Evolutionary conservation across 768 basidiomycete genomes (phyloP).

Genomic region (Suillus ampliporus): DNA sequence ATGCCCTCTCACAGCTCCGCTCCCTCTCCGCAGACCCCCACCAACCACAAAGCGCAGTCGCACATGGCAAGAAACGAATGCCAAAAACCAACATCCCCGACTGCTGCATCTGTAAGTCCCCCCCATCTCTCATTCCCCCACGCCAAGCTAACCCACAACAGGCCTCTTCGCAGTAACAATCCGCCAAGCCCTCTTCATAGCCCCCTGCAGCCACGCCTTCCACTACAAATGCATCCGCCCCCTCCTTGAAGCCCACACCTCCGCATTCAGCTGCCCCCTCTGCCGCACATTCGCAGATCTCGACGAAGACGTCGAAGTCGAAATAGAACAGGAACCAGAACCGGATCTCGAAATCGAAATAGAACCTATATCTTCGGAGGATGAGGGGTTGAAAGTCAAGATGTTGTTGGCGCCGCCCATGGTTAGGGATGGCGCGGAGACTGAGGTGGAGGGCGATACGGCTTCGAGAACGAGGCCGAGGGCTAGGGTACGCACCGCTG

Average conservation of each 20-base stretch:
- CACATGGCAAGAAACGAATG: constrained; percentile 30
- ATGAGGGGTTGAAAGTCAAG: too few species aligned
- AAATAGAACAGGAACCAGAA: constrained; percentile 42
- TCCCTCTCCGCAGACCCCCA: constrained; percentile 55
- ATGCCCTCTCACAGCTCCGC: constrained; percentile 83
- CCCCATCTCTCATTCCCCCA: not conserved
- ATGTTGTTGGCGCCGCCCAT: constrained; percentile 19
- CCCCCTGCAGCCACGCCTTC: constrained; percentile 95
- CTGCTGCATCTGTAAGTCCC: constrained; percentile 87
- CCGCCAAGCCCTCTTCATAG: constrained; percentile 95
- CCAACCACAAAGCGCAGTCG: constrained; percentile 16
- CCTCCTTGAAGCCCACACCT: constrained; percentile 85
- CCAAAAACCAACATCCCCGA: constrained; percentile 65
- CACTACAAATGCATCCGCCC: constrained; percentile 98
- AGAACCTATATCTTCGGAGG: too few species aligned
- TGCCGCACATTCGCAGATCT: constrained; percentile 95
- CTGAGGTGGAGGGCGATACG: constrained; percentile 37
- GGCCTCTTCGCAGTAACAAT: constrained; percentile 88
- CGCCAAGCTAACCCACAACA: constrained; percentile 24
- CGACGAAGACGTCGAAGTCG: constrained; percentile 91
- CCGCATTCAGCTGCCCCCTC: constrained; percentile 93
- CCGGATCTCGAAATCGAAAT: constrained; percentile 26
- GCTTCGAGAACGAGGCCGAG: constrained; percentile 25
- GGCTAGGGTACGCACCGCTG: constrained; percentile 33
- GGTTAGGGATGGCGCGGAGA: constrained; percentile 38